Percentiles rank a stretch among this genome's conserved stretches.
phyloP scores from a whole-genome alignment of 129 eudicot species.

The Ambrosia trifida region DNA sequence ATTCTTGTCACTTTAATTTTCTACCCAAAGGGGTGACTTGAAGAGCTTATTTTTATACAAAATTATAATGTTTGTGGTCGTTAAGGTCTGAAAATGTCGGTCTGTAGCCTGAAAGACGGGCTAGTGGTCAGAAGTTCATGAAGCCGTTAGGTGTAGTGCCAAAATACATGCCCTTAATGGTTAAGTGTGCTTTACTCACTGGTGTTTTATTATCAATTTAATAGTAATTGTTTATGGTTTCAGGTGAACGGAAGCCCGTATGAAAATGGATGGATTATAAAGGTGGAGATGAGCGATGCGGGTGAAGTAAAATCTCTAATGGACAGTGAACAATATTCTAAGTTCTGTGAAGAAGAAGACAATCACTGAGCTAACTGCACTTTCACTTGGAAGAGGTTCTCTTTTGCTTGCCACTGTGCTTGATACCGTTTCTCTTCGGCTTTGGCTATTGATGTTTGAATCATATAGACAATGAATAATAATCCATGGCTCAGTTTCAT shows the following conservation, averaged over 20 bases:
- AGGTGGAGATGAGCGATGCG: constrained; percentile 60
- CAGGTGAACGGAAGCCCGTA: constrained; percentile 79
- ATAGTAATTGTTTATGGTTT: neutral
- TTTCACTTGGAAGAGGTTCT: constrained; percentile 17
- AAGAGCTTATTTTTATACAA: neutral
- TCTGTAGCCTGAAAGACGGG: neutral
- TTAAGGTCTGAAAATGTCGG: neutral
- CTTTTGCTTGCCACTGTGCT: constrained; percentile 19
- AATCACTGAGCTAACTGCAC: constrained; percentile 21
- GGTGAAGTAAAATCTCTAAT: constrained; percentile 51
- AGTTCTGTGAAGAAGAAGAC: constrained; percentile 91
- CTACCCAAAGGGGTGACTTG: too few species aligned
- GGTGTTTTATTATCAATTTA: too few species aligned
- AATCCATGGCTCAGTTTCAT: constrained; percentile 9
- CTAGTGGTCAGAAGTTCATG: neutral
- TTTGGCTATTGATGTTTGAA: constrained; percentile 18
- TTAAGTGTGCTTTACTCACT: neutral
- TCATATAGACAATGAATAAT: constrained; percentile 11
- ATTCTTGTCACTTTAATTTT: too few species aligned
- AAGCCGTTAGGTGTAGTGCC: neutral
- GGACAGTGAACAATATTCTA: constrained; percentile 71
- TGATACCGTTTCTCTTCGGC: constrained; percentile 6
- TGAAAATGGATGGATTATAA: constrained; percentile 86
- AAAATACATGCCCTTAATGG: neutral
- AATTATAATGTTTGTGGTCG: neutral